A percentile compares a stretch with the other conserved stretches of the same genome.
Conservation (phyloP, 805 yeast genomes). For the Scheffersomyces stipitis region DNA sequence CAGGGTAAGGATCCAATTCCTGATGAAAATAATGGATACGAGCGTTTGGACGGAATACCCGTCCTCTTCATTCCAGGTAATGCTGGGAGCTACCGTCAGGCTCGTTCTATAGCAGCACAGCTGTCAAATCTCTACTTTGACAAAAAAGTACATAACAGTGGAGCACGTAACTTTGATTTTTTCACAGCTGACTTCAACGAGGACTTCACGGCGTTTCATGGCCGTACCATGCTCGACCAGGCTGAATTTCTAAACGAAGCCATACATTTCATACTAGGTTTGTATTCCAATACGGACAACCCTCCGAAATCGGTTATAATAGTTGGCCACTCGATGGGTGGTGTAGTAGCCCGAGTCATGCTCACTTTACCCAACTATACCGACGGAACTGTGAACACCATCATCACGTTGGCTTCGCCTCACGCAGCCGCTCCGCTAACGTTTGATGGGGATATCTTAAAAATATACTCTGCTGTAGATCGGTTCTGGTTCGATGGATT, state of each 20-base stretch:
- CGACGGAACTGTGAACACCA: slow-evolving; percentile 73
- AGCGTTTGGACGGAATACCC: slow-evolving; percentile 67
- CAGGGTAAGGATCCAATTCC: slow-evolving; percentile 68
- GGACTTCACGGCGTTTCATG: slow-evolving; percentile 95
- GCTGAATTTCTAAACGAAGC: slow-evolving; percentile 94
- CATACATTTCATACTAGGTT: slow-evolving; percentile 64
- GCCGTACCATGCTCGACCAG: slow-evolving; percentile 88
- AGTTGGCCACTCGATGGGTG: slow-evolving; percentile 97
- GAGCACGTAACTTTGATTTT: slow-evolving; percentile 64
- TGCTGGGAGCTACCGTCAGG: slow-evolving; percentile 92
- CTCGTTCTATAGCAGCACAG: slow-evolving; percentile 86
- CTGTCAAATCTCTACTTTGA: slow-evolving; percentile 57
- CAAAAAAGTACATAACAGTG: slow-evolving; percentile 21
- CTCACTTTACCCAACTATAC: slow-evolving; percentile 75
- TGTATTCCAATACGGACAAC: slow-evolving; percentile 49
- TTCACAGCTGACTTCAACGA: slow-evolving; percentile 94
- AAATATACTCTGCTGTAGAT: slow-evolving; percentile 71
- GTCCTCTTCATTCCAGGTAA: slow-evolving; percentile 95
- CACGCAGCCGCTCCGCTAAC: slow-evolving; percentile 92
- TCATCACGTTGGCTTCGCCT: slow-evolving; percentile 85
- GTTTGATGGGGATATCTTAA: slow-evolving; percentile 83
- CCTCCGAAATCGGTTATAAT: slow-evolving; percentile 73
- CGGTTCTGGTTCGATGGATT: slow-evolving; percentile 76
- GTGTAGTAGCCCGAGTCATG: slow-evolving; percentile 86
- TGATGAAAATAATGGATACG: slow-evolving; percentile 22